A percentile compares a stretch with the other conserved stretches of the same genome.
Conservation (phyloP, 1,284 basidiomycete genomes). For the Sutorius eximius region DNA sequence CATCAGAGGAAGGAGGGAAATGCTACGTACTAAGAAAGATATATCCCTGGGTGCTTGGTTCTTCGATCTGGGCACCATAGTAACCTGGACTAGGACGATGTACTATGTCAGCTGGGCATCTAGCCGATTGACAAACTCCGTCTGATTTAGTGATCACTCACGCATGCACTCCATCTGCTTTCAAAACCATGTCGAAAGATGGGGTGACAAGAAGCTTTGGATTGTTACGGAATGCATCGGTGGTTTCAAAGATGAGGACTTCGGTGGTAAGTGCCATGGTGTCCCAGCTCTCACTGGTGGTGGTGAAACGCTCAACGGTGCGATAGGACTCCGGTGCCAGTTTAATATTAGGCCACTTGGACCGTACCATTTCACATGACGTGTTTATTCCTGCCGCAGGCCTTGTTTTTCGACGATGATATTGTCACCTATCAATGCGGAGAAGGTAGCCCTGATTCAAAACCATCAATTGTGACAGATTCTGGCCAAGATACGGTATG, state of each 20-base stretch:
- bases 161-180: conserved; percentile 13
- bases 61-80: conserved; percentile 23
- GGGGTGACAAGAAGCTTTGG: conserved; percentile 1
- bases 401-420: neutral
- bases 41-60: conserved; percentile 10
- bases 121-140: too few species aligned
- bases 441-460: too few species aligned
- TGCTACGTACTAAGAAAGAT: conserved; percentile 24
- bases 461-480: too few species aligned
- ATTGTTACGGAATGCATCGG: conserved; percentile 7
- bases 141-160: conserved; percentile 8
- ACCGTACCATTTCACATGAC: neutral
- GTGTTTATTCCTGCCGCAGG: neutral
- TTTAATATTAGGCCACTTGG: neutral
- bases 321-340: neutral
- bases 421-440: too few species aligned
- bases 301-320: neutral
- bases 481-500: too few species aligned
- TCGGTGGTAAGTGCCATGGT: conserved; percentile 22
- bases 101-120: neutral
- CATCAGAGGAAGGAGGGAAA: neutral
- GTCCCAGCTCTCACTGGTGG: neutral
- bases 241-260: conserved; percentile 25
- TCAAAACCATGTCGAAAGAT: conserved; percentile 11
- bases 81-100: conserved; percentile 21